Evolutionary conservation across 192 early-diverging fungal species (phyloP), one percentile per base, ranked within the genome.

Genomic region (Spinellus fusiger): DNA sequence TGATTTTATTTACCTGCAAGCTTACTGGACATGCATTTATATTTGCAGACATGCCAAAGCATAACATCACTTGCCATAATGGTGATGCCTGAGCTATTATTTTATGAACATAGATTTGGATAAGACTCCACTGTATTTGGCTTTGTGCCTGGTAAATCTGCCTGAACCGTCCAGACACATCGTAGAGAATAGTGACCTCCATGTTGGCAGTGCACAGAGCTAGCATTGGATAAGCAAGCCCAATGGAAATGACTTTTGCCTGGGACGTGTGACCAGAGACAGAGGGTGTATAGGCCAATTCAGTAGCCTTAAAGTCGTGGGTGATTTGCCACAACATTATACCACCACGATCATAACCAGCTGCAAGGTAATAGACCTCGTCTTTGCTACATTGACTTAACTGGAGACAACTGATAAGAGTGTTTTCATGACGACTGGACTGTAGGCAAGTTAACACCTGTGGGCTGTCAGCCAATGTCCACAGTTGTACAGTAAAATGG

Each of bases 261-360:
- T 27, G n/a, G 25, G 29, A 33, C 28, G 15, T 23, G n/a, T n/a
- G n/a, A n/a, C n/a, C n/a, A 22, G n/a, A 46, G 46, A 27, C 18
- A 53, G 13, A 26, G n/a, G 23, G 40, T 28, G 26, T 22, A 59
- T n/a, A 25, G 37, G 44, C 51, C 8, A 18, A 10, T 49, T 66
- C 51, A 4, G 27, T 29, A 0, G 37, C 0, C 0, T 16, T 53
- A 8, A 51, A 15, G 35, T 51, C 37, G 5, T 38, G 32, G 9
- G 51, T 16, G 26, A 73, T 18, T 32, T 65, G 62, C 56, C 57
- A 73, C 40, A 73, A 35, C 13, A 54, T 56, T 47, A 73, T 70
- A 22, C 68, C 72, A 4, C 72, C 72, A 54, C 65, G 70, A 16
- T 62, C 70, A 65, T 73, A 70, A 7, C 72, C 61, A 20, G 66